Conservation (phyloP, 2,329 filamentous ascomycete species). For the Aspergillus quadrilineatus region DNA sequence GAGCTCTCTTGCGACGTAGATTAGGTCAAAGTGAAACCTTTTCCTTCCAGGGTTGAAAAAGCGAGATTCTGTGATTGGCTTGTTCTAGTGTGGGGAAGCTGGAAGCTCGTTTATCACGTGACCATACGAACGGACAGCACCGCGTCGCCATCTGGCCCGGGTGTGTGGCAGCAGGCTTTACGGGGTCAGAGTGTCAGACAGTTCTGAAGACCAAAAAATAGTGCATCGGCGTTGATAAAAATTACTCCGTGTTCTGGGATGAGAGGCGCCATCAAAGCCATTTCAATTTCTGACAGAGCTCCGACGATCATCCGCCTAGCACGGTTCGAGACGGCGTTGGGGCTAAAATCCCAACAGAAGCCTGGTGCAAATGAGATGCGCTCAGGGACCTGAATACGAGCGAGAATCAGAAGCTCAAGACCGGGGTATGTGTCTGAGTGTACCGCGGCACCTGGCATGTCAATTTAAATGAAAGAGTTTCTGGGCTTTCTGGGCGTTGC, state of each 20-base stretch:
- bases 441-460: slow-evolving; percentile 11
- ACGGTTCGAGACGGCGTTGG: slow-evolving; percentile 12
- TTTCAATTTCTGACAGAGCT: neutral
- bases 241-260: neutral
- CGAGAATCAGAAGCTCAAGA: slow-evolving; percentile 7
- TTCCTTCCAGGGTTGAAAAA: too few species aligned
- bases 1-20: too few species aligned
- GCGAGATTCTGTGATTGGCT: too few species aligned
- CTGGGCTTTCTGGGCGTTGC: slow-evolving; percentile 7
- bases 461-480: neutral
- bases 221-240: too few species aligned
- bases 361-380: neutral
- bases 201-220: too few species aligned
- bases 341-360: slow-evolving; percentile 31
- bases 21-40: too few species aligned
- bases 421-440: neutral
- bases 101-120: too few species aligned
- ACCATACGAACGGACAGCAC: too few species aligned
- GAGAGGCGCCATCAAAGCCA: too few species aligned
- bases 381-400: neutral
- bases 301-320: neutral
- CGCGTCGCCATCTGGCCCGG: too few species aligned
- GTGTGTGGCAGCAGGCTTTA: too few species aligned
- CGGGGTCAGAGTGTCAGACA: neutral
- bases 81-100: too few species aligned